Conservation (phyloP, 2,329 filamentous ascomycete species). For the Colletotrichum scovillei region DNA sequence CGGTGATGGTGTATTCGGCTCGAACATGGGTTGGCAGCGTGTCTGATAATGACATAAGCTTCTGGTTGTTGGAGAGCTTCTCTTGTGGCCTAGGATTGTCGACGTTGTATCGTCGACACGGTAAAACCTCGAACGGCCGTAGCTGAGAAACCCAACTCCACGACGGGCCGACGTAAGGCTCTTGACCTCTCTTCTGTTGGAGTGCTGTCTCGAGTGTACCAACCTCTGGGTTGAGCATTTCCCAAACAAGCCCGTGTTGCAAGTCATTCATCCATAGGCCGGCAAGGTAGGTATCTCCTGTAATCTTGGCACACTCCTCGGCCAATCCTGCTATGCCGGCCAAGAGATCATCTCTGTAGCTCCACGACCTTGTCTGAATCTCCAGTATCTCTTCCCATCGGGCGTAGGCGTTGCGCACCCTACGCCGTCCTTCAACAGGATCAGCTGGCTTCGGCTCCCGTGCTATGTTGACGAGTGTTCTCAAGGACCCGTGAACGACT, state of each 20-base stretch:
- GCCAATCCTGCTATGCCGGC: background rate
- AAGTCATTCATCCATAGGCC: background rate
- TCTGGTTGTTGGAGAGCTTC: too few relatives aligned
- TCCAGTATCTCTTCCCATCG: background rate
- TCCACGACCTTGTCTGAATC: background rate
- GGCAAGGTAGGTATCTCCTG: background rate
- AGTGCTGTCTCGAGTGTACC: background rate
- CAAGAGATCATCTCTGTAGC: background rate
- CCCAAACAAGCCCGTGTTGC: background rate
- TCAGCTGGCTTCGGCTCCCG: background rate
- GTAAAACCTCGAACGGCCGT: background rate
- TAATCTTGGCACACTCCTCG: background rate
- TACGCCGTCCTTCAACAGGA: background rate
- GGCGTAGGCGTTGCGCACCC: background rate
- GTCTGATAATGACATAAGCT: background rate
- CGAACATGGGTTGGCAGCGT: background rate
- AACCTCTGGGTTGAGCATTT: background rate
- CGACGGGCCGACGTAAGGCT: constrained; percentile 6
- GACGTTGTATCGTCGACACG: background rate
- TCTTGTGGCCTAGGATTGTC: background rate
- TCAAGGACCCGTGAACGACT: background rate
- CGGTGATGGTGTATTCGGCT: background rate
- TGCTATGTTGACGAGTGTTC: background rate
- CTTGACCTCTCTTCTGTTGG: background rate
- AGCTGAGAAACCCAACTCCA: constrained; percentile 14